Percentiles rank a stretch among this genome's conserved stretches.
Conservation (phyloP, 2,329 filamentous ascomycete genomes). For the Colletotrichum noveboracense region DNA sequence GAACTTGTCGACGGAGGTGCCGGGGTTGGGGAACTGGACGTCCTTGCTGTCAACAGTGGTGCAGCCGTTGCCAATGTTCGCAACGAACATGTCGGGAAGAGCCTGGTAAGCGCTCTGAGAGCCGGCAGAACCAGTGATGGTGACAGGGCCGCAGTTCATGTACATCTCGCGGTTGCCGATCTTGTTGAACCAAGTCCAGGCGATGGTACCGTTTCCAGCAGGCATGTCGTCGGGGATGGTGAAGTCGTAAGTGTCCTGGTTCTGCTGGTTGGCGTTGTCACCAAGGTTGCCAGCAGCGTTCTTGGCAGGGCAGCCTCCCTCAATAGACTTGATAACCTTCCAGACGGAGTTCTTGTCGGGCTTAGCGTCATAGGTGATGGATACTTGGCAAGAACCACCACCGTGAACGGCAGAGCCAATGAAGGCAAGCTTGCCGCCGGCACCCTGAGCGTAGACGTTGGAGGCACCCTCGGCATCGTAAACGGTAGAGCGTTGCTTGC, state of each 20-base stretch:
- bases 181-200: constrained; percentile 96
- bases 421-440: constrained; percentile 66
- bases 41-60: constrained; percentile 39
- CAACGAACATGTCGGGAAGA: constrained; percentile 78
- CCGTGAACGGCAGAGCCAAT: constrained; percentile 80
- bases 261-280: constrained; percentile 43
- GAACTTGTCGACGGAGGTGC: background rate
- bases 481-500: constrained; percentile 66
- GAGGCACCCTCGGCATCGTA: constrained; percentile 50
- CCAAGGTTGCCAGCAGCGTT: constrained; percentile 63
- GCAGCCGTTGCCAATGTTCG: constrained; percentile 69
- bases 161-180: constrained; percentile 95
- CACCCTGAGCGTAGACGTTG: constrained; percentile 71
- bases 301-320: constrained; percentile 81
- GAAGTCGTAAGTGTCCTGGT: constrained; percentile 69
- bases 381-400: constrained; percentile 91
- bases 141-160: constrained; percentile 90
- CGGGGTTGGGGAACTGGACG: constrained; percentile 11
- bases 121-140: constrained; percentile 61
- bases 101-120: constrained; percentile 57
- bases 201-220: constrained; percentile 78
- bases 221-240: constrained; percentile 74
- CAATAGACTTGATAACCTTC: constrained; percentile 89
- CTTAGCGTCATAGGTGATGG: constrained; percentile 77
- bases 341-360: constrained; percentile 73